Conservation (phyloP, 2,329 filamentous ascomycete genomes). For the Ceratocystis albifundus region DNA sequence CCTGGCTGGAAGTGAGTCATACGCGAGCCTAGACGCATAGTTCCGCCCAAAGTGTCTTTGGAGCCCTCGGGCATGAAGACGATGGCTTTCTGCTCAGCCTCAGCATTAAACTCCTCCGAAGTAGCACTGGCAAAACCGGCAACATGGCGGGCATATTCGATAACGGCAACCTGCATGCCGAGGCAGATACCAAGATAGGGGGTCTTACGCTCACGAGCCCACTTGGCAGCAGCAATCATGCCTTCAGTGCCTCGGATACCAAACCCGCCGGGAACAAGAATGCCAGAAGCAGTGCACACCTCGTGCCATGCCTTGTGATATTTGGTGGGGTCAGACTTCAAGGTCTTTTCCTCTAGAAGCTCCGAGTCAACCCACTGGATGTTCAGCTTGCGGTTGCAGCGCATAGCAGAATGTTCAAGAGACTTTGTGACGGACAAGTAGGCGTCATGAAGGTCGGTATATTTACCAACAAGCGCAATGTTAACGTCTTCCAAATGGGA, state of each 20-base stretch:
- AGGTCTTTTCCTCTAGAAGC: slow-evolving; percentile 60
- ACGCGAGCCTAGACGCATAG: slow-evolving; percentile 72
- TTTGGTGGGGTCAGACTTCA: slow-evolving; percentile 52
- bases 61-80: slow-evolving; percentile 78
- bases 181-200: slow-evolving; percentile 86
- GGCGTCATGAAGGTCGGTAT: slow-evolving; percentile 70
- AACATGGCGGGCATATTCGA: slow-evolving; percentile 72
- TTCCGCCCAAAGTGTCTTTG: slow-evolving; percentile 54
- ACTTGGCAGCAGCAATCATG: slow-evolving; percentile 79
- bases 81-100: slow-evolving; percentile 57
- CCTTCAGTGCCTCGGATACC: slow-evolving; percentile 73
- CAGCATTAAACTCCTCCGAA: slow-evolving; percentile 44
- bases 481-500: slow-evolving; percentile 57
- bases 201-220: slow-evolving; percentile 68
- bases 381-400: slow-evolving; percentile 65
- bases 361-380: slow-evolving; percentile 77
- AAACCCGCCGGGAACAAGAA: slow-evolving; percentile 63
- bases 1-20: slow-evolving; percentile 62
- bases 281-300: slow-evolving; percentile 56
- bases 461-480: slow-evolving; percentile 89
- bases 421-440: slow-evolving; percentile 79
- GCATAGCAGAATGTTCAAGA: slow-evolving; percentile 85
- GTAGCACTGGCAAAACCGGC: slow-evolving; percentile 49
- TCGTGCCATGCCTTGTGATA: slow-evolving; percentile 81
- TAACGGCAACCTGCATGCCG: slow-evolving; percentile 84